Percentiles rank a stretch among this genome's conserved stretches.
Evolutionary conservation across 2,329 filamentous ascomycete genomes (phyloP).

Genomic region (Westerdykella ornata): DNA sequence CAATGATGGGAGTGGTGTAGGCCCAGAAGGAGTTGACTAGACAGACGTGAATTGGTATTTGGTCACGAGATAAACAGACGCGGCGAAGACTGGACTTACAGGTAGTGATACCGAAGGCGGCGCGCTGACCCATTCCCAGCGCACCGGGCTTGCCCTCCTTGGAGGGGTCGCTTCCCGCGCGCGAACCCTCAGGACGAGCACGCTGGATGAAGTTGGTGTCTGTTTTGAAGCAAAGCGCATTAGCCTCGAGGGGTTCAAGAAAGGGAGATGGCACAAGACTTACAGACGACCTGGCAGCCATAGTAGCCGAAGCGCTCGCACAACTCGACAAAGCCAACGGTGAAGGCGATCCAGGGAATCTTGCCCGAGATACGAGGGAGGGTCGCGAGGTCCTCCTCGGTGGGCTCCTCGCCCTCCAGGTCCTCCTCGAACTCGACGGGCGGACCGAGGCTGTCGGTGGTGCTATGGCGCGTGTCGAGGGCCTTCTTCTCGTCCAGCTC

Average conservation of each 20-base stretch:
- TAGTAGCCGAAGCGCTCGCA: slow-evolving; percentile 76
- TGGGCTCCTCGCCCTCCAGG: slow-evolving; percentile 43
- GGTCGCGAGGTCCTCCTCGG: slow-evolving; percentile 55
- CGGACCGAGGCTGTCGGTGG: slow-evolving; percentile 11
- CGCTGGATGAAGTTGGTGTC: slow-evolving; percentile 39
- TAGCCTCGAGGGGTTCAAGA: background rate
- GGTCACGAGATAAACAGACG: background rate
- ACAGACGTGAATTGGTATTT: background rate
- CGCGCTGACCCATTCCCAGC: slow-evolving; percentile 37
- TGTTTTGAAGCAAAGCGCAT: slow-evolving; percentile 8
- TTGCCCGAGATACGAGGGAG: slow-evolving; percentile 58
- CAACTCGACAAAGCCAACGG: slow-evolving; percentile 65
- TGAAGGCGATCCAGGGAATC: slow-evolving; percentile 61
- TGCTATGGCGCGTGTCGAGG: slow-evolving; percentile 14
- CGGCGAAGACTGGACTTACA: slow-evolving; percentile 9
- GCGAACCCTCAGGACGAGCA: slow-evolving; percentile 29
- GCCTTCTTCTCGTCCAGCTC: slow-evolving; percentile 31
- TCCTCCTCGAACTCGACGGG: slow-evolving; percentile 31
- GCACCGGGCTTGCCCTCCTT: slow-evolving; percentile 31
- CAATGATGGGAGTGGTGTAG: slow-evolving; percentile 41
- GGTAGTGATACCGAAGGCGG: slow-evolving; percentile 32
- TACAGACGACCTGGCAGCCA: slow-evolving; percentile 61
- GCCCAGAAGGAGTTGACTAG: slow-evolving; percentile 37
- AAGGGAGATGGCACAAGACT: slow-evolving; percentile 13
- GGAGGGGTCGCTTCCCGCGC: slow-evolving; percentile 25